Conservation (phyloP, 768 basidiomycete species). For the Rhodotorula babjevae region DNA sequence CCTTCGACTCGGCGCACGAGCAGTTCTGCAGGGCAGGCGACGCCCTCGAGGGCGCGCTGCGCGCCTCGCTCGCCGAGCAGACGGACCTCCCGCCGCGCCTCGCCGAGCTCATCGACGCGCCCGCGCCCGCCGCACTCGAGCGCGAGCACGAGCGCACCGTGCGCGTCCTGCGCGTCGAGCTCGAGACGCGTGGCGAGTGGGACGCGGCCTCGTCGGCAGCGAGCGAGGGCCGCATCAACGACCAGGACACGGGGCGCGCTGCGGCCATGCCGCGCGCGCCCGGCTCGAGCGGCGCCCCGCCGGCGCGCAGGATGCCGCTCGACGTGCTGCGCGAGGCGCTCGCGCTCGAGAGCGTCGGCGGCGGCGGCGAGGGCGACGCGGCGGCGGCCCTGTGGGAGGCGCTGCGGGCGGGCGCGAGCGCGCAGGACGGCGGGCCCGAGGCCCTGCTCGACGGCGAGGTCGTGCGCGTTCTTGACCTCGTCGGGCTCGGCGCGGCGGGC, state of each 20-base stretch:
- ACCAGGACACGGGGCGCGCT: slow-evolving; percentile 25
- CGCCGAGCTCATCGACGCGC: slow-evolving; percentile 10
- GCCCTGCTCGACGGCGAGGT: slow-evolving; percentile 23
- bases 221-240: slow-evolving; percentile 5
- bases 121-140: neutral
- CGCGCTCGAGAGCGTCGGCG: neutral
- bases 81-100: slow-evolving; percentile 15
- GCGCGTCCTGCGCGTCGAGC: slow-evolving; percentile 14
- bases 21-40: slow-evolving; percentile 11
- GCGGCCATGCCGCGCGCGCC: too few relatives aligned
- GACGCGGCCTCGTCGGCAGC: neutral
- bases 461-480: slow-evolving; percentile 13
- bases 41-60: slow-evolving; percentile 21
- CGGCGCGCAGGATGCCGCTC: slow-evolving; percentile 10
- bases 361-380: neutral
- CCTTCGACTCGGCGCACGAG: slow-evolving; percentile 4
- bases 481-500: slow-evolving; percentile 2
- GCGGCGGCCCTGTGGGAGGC: slow-evolving; percentile 3
- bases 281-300: neutral
- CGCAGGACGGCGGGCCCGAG: neutral
- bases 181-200: slow-evolving; percentile 24
- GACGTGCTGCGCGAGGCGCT: slow-evolving; percentile 18
- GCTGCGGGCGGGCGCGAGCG: neutral
- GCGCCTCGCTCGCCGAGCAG: slow-evolving; percentile 23
- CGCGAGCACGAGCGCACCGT: neutral